Base-by-base conservation (phyloP, 1,284 basidiomycete species). In the Lentinula novae-zelandiae region DNA sequence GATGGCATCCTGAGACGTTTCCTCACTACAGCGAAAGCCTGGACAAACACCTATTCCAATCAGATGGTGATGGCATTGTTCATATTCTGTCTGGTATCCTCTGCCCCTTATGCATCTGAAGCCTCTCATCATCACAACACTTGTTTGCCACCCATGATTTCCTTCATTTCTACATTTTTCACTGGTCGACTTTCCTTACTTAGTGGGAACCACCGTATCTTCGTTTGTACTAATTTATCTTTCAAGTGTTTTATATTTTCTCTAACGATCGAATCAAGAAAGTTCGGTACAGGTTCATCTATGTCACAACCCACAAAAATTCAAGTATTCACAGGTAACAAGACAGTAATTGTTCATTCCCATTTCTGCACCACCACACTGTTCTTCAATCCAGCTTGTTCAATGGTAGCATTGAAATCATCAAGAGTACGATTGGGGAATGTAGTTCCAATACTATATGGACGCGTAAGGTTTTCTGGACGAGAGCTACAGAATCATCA, bases 341-440 rank as follows among this genome's bases (percentile, higher is more conserved):
- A 27, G 27, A 27, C 2, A 27, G 27, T 27, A 0, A 27, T 27
- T 4, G 3, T 53, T 63, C 58, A 89, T 33, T 73, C 78, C 90
- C 90, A 93, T 61, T 91, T 79, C 76, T 96, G 94, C 31, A 96
- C 87, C 15, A 98, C 81, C 2, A 98, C 94, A 60, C 89, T 90
- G 66, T 95, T 95, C 36, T 82, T 78, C 62, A 97, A 73, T 2
- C 87, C 86, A 3, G 92, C 93, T 17, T 76, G 79, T 68, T 91
- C 80, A 63, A 97, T 85, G 2, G 93, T 94, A 70, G 83, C 78
- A 15, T 62, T 68, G 51, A 86, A 76, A 66, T 95, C 84, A 5
- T 86, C 85, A 9, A 97, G 78, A 10, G 82, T 85, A 48, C 85
- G 84, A 69, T 85, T 91, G 0, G 95, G 95, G 81, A 96, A 96